These are phyloP conservation scores for Tricholoma hemisulphureum DNA, from an alignment of 768 basidiomycete species.

Conservation along the genomic window DNA sequence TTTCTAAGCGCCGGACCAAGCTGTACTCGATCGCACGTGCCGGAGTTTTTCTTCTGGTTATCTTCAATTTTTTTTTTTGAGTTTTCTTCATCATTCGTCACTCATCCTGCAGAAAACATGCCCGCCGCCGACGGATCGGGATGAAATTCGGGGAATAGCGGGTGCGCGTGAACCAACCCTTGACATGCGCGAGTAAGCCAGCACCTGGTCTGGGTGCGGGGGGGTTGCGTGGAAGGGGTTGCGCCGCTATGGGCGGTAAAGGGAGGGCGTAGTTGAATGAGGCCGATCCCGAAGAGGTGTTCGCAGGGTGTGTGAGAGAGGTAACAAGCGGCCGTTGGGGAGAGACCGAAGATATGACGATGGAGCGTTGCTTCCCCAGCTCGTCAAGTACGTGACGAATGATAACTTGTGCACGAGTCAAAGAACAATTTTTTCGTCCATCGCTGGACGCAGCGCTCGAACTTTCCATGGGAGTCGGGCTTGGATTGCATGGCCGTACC, in stretches of 20 bases:
- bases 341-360: background rate
- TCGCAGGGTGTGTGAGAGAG: background rate
- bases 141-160: background rate
- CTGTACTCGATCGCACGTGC: background rate
- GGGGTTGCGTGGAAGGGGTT: background rate
- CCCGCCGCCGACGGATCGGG: background rate
- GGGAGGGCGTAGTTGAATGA: background rate
- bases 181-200: background rate
- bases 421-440: background rate
- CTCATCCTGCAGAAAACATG: background rate
- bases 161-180: background rate
- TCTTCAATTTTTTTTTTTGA: background rate
- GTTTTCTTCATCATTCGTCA: background rate
- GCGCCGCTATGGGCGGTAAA: background rate
- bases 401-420: background rate
- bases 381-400: background rate
- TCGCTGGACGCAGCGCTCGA: background rate
- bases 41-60: background rate
- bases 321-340: background rate
- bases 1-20: background rate
- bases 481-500: background rate
- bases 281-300: background rate
- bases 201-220: background rate
- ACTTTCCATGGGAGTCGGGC: background rate
- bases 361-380: background rate